Base-by-base conservation (phyloP, 2,329 filamentous ascomycete genomes). In the Sporothrix humicola region DNA sequence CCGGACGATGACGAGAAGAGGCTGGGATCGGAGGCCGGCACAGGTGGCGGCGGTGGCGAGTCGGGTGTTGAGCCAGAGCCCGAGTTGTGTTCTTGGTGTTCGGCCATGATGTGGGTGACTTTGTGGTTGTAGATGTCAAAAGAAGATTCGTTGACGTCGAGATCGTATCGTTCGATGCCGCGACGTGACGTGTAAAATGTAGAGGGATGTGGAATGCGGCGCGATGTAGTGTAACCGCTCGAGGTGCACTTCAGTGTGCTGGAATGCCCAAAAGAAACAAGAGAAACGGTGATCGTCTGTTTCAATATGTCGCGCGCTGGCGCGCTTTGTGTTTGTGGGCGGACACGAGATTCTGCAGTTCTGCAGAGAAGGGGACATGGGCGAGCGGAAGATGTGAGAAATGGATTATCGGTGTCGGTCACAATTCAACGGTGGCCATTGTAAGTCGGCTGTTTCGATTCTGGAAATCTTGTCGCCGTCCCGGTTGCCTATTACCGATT, bases 1-100 rank as follows among this genome's bases (percentile, higher is more conserved):
- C 31, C 31, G 4, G 52, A 56, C 3, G 23, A 26, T 13, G 52
- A 23, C 3, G 76, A 73, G 15, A 54, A 69, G 75, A 84, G 77
- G 73, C 79, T 75, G 74, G 80, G 79, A 77, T 85, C 80, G 76
- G 82, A 80, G 4, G 83, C 79, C 10, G 83, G 83, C n/a, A 82
- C 79, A 56, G 84, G 84, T n/a, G 83, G 81, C 26, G 84, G 83
- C 12, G 85, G 85, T 8, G 81, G 79, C 23, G 66, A 20, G 26
- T 73, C 72, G 15, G 72, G 71, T 13, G 69, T 61, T 17, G 48
- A 42, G 37, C 56, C 61, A 2, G 46, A 1, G 37, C 42, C 54
- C 44, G 46, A 42, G 20, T 8, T 52, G 50, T 54, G 71, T 7
- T 65, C 12, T 10, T 48, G 42, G 26, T 20, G 8, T 23, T 73